Evolutionary conservation across 78 protist species (phyloP).

Genomic region (Chrysochromulina tobinii): DNA sequence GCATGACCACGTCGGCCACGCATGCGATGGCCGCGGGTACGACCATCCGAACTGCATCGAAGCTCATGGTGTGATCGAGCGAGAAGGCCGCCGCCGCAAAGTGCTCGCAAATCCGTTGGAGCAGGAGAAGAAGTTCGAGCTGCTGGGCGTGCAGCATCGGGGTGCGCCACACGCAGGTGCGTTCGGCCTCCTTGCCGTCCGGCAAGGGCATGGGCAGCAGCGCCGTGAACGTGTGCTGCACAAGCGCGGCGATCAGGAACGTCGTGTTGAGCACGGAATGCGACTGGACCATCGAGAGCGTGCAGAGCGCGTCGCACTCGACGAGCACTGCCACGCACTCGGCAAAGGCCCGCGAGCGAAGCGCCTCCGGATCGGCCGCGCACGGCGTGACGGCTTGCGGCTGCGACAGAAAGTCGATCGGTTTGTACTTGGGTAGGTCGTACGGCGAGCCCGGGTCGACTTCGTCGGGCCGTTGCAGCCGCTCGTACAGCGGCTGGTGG

Average conservation of each 20-base stretch:
- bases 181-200: not conserved
- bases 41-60: constrained; percentile 37
- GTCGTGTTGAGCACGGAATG: constrained; percentile 23
- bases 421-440: not conserved
- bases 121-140: constrained; percentile 31
- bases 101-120: constrained; percentile 46
- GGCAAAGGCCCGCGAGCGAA: no score
- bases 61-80: not conserved
- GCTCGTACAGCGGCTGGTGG: constrained; percentile 23
- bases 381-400: not conserved
- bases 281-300: constrained; percentile 29
- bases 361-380: constrained; percentile 1
- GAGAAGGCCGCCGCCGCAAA: constrained; percentile 41
- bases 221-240: constrained; percentile 30
- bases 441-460: constrained; percentile 33
- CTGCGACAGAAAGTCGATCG: constrained; percentile 16
- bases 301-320: constrained; percentile 26
- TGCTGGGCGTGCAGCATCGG: constrained; percentile 5
- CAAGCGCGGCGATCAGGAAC: constrained; percentile 24
- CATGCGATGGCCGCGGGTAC: constrained; percentile 23
- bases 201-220: constrained; percentile 47
- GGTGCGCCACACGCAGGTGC: not conserved
- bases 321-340: constrained; percentile 29
- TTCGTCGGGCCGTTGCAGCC: not conserved
- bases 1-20: constrained; percentile 44